Evolutionary conservation across 352 stramenopile species (phyloP).

Genomic region (Salisapilia sapeloensis): DNA sequence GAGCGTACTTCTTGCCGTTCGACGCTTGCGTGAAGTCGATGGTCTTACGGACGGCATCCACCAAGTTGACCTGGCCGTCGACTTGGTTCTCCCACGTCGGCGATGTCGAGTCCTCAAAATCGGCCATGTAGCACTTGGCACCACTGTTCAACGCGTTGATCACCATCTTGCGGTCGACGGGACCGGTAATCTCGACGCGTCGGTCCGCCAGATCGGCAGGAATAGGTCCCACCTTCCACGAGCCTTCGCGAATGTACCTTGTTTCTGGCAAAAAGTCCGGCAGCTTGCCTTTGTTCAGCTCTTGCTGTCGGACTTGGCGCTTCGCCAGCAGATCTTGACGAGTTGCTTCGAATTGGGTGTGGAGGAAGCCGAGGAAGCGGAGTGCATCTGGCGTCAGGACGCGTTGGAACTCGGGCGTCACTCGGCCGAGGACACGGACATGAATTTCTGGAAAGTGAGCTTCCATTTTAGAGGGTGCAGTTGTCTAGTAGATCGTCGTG

Average conservation of each 20-base stretch:
- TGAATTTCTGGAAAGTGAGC: too few relatives aligned
- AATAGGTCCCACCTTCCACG: constrained; percentile 63
- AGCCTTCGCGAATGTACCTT: constrained; percentile 63
- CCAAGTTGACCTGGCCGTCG: constrained; percentile 86
- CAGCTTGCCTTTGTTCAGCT: constrained; percentile 76
- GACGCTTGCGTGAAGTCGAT: constrained; percentile 68
- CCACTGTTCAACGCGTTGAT: constrained; percentile 94
- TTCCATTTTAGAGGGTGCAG: too few relatives aligned
- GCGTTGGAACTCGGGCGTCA: constrained; percentile 56
- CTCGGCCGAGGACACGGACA: constrained; percentile 74
- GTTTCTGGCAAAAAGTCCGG: constrained; percentile 81
- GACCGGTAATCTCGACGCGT: constrained; percentile 92
- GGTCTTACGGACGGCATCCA: constrained; percentile 83
- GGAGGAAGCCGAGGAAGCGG: constrained; percentile 84
- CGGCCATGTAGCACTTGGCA: constrained; percentile 91
- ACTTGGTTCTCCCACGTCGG: constrained; percentile 90
- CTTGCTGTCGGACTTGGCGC: constrained; percentile 37
- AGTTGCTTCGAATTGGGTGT: constrained; percentile 69
- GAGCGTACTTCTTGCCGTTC: constrained; percentile 56
- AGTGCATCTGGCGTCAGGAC: constrained; percentile 85
- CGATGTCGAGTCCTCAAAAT: constrained; percentile 90
- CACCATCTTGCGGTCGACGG: constrained; percentile 93
- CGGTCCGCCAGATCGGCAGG: constrained; percentile 81
- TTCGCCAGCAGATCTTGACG: constrained; percentile 23
- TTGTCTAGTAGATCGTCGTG: too few relatives aligned